Evolutionary conservation across 2,329 filamentous ascomycete genomes (phyloP).

Genomic region (Hypocrella siamensis): DNA sequence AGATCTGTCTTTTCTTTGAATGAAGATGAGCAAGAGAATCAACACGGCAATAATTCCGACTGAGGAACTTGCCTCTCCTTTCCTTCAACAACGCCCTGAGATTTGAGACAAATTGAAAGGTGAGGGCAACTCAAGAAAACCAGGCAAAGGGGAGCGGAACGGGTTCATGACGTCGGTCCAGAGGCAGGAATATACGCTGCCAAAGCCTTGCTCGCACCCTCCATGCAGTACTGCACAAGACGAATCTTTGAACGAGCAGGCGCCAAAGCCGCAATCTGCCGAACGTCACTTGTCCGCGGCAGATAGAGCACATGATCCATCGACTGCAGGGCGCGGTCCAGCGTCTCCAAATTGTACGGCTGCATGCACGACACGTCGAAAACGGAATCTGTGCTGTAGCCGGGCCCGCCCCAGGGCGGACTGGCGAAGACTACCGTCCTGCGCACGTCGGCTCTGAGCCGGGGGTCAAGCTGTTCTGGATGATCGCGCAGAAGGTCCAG

Average conservation of each 20-base stretch:
- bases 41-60: no score
- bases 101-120: no score
- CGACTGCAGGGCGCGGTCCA: constrained; percentile 45
- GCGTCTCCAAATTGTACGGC: constrained; percentile 56
- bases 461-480: constrained; percentile 19
- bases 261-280: constrained; percentile 52
- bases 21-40: no score
- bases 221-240: constrained; percentile 81
- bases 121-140: background rate
- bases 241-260: constrained; percentile 42
- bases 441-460: constrained; percentile 23
- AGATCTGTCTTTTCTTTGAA: no score
- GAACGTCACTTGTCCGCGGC: constrained; percentile 69
- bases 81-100: no score
- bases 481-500: constrained; percentile 30
- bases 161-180: background rate
- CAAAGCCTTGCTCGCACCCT: constrained; percentile 73
- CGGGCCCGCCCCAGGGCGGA: constrained; percentile 44
- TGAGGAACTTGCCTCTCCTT: no score
- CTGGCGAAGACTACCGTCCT: constrained; percentile 38
- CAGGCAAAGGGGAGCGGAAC: background rate
- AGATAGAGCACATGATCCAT: constrained; percentile 62
- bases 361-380: constrained; percentile 80
- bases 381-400: constrained; percentile 43
- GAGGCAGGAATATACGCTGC: constrained; percentile 41